Evolutionary conservation across 441 rosid species (phyloP), one percentile per base, ranked within the genome.

Genomic region (Gossypium gossypioides): DNA sequence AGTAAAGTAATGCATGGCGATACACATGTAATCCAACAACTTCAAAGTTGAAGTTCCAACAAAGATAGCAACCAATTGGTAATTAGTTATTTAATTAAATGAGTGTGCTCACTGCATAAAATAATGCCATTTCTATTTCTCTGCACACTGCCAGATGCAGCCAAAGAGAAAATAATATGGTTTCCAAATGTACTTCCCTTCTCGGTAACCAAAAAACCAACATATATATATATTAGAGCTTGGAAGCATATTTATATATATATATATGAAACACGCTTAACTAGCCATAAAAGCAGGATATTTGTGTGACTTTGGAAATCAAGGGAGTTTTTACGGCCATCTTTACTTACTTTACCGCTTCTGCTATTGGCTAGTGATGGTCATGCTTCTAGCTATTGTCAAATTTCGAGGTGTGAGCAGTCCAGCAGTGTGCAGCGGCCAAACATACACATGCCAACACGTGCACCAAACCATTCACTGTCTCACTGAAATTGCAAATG

Each of bases 371-470:
- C 24, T 13, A 50, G 27, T 50, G 55, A n/a, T 12, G 52, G 40
- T 34, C 40, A 15, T 51, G 56, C 56, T 6, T 52, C 54, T 42
- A n/a, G 32, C 9, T 44, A 22, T 44, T 12, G 54, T 0, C 69
- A 42, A 64, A 42, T 6, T 42, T 64, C 69, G 69, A 64, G 69
- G 34, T 64, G 15, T 40, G 51, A 40, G 51, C 68, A 19, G 25
- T 65, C 51, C 24, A 21, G 54, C 55, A 65, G n/a, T 44, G 40
- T 34, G 40, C 40, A 34, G 40, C 40, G 40, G 40, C 58, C 71
- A 67, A 67, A n/a, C 71, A 67, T 15, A 46, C 71, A 48, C 71
- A 48, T 24, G 57, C 42, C n/a, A 67, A 67, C 71, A 67, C 71
- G 71, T 67, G 71, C 58, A 48, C 58, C 71, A 46, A 48, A 46